phyloP scores from a whole-genome alignment of 2,329 filamentous ascomycete genomes.

The Cladophialophora immunda region DNA sequence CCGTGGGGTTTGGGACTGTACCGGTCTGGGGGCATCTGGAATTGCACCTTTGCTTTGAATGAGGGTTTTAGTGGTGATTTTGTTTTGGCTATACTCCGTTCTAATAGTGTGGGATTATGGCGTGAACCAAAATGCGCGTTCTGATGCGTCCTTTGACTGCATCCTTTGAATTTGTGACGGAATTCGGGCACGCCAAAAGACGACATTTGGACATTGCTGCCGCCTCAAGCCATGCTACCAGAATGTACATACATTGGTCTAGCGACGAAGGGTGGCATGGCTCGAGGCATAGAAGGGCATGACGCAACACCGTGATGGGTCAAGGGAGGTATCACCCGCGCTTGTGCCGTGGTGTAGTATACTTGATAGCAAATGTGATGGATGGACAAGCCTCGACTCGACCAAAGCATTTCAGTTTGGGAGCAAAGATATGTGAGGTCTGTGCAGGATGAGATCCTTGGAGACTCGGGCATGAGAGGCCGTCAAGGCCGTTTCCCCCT shows the following conservation, averaged over 20 bases:
- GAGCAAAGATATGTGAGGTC: background rate
- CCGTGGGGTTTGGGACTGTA: constrained; percentile 16
- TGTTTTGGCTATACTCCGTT: constrained; percentile 27
- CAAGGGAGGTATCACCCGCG: background rate
- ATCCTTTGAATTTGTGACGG: constrained; percentile 32
- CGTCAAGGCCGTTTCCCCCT: no score
- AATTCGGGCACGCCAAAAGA: constrained; percentile 20
- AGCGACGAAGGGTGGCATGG: constrained; percentile 11
- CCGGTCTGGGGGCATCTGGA: constrained; percentile 18
- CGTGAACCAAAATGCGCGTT: constrained; percentile 10
- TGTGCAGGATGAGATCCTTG: no score
- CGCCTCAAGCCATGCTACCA: constrained; percentile 24
- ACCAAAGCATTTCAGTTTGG: background rate
- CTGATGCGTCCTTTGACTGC: constrained; percentile 32
- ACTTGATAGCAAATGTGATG: constrained; percentile 4
- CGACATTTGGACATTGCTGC: constrained; percentile 24
- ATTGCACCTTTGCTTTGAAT: constrained; percentile 27
- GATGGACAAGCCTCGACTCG: constrained; percentile 7
- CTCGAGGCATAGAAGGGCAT: constrained; percentile 17
- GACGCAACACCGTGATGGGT: constrained; percentile 11
- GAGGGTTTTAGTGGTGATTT: constrained; percentile 21
- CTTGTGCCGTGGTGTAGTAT: background rate
- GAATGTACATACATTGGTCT: constrained; percentile 31
- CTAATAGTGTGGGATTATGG: constrained; percentile 27
- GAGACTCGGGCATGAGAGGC: background rate